These are phyloP conservation scores for Candida fluviatilis DNA, from an alignment of 805 yeast genomes.

Conservation along the genomic window DNA sequence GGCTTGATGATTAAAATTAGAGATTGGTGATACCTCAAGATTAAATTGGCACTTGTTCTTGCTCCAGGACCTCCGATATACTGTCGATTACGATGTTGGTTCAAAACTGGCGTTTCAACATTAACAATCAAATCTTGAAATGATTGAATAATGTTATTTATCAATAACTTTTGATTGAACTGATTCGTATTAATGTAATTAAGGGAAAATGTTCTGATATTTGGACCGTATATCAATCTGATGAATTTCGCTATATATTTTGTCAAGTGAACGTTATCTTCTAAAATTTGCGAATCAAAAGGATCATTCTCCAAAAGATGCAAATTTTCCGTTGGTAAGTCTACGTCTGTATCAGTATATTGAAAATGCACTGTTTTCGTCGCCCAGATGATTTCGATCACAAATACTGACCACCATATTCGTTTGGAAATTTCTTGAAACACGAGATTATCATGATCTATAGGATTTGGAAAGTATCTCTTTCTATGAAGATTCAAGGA, in stretches of 20 bases:
- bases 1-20: constrained; percentile 31
- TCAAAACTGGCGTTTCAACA: constrained; percentile 28
- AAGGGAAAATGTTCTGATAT: constrained; percentile 33
- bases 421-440: constrained; percentile 29
- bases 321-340: constrained; percentile 33
- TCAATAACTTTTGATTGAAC: constrained; percentile 32
- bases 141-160: constrained; percentile 26
- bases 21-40: constrained; percentile 32
- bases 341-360: constrained; percentile 41
- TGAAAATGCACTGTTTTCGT: constrained; percentile 38
- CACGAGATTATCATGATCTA: not conserved
- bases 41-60: constrained; percentile 30
- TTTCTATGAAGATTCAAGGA: constrained; percentile 34
- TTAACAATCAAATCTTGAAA: constrained; percentile 24
- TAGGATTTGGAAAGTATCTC: constrained; percentile 1
- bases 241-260: constrained; percentile 34
- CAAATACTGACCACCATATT: constrained; percentile 41
- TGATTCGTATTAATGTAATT: constrained; percentile 39
- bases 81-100: constrained; percentile 12
- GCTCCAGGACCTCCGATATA: constrained; percentile 13
- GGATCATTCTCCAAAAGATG: constrained; percentile 22
- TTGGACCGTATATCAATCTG: constrained; percentile 36
- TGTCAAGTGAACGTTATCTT: constrained; percentile 35
- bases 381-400: constrained; percentile 38
- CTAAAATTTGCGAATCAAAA: constrained; percentile 27